Conservation (phyloP, 108 stramenopile species). For the Skeletonema tropicum region DNA sequence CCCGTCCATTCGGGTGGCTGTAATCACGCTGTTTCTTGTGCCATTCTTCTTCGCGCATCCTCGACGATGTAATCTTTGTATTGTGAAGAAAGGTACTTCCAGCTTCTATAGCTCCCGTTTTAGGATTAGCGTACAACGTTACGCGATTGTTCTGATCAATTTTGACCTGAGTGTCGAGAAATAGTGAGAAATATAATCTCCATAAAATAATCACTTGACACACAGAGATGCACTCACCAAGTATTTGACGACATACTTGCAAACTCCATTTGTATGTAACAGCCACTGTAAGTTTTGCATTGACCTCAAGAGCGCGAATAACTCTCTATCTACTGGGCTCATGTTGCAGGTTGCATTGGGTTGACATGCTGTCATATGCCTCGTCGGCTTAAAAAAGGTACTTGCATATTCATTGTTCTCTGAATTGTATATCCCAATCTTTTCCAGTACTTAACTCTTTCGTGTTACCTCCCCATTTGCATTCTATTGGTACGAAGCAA, state of each 20-base stretch:
- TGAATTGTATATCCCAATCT: background rate
- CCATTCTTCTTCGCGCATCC: background rate
- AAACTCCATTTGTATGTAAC: constrained; percentile 17
- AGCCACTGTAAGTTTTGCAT: constrained; percentile 25
- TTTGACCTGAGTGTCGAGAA: background rate
- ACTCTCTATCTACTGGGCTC: background rate
- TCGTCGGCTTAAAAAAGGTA: background rate
- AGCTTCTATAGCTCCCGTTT: background rate
- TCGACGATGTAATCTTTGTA: constrained; percentile 18
- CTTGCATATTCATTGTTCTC: background rate
- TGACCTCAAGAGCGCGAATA: background rate
- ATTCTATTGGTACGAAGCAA: background rate
- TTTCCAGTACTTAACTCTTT: background rate
- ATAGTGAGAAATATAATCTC: too few species aligned
- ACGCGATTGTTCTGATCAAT: constrained; percentile 14
- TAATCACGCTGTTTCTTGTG: background rate
- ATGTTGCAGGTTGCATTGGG: constrained; percentile 16
- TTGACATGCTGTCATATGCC: constrained; percentile 8
- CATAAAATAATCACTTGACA: too few species aligned
- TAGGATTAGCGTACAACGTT: background rate
- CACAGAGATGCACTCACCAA: background rate
- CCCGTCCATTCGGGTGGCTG: background rate
- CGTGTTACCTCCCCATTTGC: background rate
- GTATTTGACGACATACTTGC: constrained; percentile 28
- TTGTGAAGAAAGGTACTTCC: constrained; percentile 12